Evolutionary conservation across 2,329 filamentous ascomycete species (phyloP).

Genomic region (Thermomyces lanuginosus): DNA sequence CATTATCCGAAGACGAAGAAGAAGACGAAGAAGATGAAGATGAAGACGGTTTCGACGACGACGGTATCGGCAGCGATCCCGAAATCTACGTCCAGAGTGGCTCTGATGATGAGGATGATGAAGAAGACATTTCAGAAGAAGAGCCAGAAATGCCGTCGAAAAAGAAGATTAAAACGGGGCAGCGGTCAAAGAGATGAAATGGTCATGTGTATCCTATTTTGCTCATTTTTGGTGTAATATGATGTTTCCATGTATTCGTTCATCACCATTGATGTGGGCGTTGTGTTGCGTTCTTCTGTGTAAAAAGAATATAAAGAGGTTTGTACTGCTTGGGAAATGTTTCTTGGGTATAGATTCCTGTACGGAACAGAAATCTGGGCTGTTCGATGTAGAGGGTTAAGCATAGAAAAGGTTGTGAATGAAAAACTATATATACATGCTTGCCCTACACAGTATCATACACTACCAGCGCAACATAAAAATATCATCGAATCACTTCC

Average conservation of each 20-base stretch:
- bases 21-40: constrained; percentile 46
- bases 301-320: too few species aligned
- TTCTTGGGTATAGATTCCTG: too few species aligned
- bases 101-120: constrained; percentile 33
- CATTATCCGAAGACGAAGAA: constrained; percentile 42
- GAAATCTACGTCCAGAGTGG: constrained; percentile 31
- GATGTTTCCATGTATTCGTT: too few species aligned
- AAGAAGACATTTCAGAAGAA: constrained; percentile 19
- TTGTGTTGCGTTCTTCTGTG: too few species aligned
- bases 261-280: too few species aligned
- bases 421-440: too few species aligned
- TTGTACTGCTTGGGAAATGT: too few species aligned
- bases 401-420: too few species aligned
- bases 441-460: background rate
- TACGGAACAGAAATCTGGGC: too few species aligned
- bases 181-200: background rate
- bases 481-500: constrained; percentile 54
- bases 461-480: background rate
- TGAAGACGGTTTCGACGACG: constrained; percentile 46
- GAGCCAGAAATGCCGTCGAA: constrained; percentile 14
- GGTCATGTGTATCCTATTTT: constrained; percentile 1
- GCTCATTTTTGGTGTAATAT: background rate
- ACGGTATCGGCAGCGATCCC: constrained; percentile 28
- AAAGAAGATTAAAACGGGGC: constrained; percentile 20
- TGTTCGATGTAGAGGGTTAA: too few species aligned